These are phyloP conservation scores for Cotoneaster glaucophyllus DNA, from an alignment of 306 rosid genomes.

Conservation along the genomic window DNA sequence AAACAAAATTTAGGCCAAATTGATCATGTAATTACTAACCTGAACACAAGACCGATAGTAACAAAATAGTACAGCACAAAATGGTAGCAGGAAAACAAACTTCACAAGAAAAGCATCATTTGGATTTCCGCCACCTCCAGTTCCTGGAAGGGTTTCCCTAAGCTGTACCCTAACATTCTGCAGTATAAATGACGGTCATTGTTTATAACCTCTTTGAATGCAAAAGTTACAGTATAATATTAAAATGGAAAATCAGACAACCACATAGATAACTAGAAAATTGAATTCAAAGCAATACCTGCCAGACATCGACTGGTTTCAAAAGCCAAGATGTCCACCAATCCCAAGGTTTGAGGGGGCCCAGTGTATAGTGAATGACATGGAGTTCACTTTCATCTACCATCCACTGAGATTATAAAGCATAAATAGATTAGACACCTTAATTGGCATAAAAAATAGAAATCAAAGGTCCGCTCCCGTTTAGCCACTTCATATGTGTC, in stretches of 20 bases:
- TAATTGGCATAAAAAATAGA: not conserved
- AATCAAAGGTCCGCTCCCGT: not conserved
- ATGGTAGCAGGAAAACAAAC: constrained; percentile 64
- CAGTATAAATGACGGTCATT: constrained; percentile 22
- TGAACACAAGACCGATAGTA: constrained; percentile 52
- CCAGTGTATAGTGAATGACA: constrained; percentile 93
- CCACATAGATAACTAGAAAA: not conserved
- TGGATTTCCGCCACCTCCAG: constrained; percentile 82
- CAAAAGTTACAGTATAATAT: not conserved
- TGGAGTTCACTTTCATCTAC: constrained; percentile 84
- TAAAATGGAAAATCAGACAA: not conserved
- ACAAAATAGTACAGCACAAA: constrained; percentile 55
- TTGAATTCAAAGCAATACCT: constrained; percentile 43
- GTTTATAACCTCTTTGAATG: not conserved
- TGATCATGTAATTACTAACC: constrained; percentile 40
- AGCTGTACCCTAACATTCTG: constrained; percentile 80
- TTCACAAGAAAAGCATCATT: constrained; percentile 70
- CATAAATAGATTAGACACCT: constrained; percentile 12
- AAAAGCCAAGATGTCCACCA: constrained; percentile 99
- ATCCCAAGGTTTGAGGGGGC: constrained; percentile 99
- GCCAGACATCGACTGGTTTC: constrained; percentile 99
- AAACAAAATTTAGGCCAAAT: constrained; percentile 3
- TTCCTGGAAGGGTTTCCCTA: constrained; percentile 81
- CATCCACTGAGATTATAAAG: constrained; percentile 74
- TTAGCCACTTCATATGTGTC: not conserved